phyloP scores from a whole-genome alignment of 371 early-diverging fungal species.

The Rhizopus microsporus region DNA sequence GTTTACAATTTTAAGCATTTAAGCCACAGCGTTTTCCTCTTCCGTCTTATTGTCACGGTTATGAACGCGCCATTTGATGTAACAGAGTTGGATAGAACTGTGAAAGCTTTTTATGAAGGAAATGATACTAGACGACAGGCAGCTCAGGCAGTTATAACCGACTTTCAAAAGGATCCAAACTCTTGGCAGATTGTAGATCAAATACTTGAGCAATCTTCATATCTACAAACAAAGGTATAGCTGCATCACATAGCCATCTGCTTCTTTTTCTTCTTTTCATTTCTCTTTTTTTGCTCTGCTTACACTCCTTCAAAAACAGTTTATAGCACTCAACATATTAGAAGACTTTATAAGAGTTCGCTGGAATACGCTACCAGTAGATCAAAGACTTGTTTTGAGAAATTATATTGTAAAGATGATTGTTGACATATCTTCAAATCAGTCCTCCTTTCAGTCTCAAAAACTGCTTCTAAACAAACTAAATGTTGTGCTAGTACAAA shows the following conservation, averaged over 20 bases:
- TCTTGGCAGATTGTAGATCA: constrained; percentile 92
- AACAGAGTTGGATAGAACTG: constrained; percentile 10
- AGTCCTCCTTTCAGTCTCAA: constrained; percentile 64
- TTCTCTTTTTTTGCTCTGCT: not conserved
- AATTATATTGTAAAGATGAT: constrained; percentile 85
- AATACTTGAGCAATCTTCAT: constrained; percentile 82
- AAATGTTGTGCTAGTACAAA: constrained; percentile 91
- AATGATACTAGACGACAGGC: constrained; percentile 61
- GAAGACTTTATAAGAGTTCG: constrained; percentile 93
- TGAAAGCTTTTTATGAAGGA: constrained; percentile 23
- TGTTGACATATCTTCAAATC: constrained; percentile 77
- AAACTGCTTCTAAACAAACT: constrained; percentile 78
- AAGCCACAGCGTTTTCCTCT: not conserved
- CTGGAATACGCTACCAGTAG: constrained; percentile 91
- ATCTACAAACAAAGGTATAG: constrained; percentile 79
- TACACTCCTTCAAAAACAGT: constrained; percentile 51
- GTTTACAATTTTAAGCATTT: not conserved
- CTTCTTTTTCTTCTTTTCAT: not conserved
- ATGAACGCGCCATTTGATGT: constrained; percentile 14
- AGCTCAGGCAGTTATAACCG: constrained; percentile 75
- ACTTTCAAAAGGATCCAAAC: constrained; percentile 93
- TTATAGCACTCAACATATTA: constrained; percentile 90
- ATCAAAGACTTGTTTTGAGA: constrained; percentile 85
- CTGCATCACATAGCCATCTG: not conserved
- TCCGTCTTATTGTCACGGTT: not conserved